Base-by-base conservation (phyloP, 1,284 basidiomycete species). In the Leccinum huronense region DNA sequence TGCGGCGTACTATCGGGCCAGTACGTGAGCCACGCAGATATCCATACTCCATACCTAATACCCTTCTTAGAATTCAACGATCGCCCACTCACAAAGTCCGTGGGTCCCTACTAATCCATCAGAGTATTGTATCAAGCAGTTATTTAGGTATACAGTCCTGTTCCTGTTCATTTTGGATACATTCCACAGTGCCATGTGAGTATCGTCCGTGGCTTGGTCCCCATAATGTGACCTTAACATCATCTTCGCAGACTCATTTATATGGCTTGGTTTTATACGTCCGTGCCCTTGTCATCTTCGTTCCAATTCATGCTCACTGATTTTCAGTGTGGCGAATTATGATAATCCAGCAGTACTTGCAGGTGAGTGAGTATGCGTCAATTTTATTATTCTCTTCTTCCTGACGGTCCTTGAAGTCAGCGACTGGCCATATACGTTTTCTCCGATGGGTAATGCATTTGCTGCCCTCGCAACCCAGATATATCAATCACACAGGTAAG, bases 381-480 rank as follows among this genome's bases (percentile, higher is more conserved):
- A 23, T 6, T 34, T 23, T 19, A 30, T 8, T 11, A 8, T 23
- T 11, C 23, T 9, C 7, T 19, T 38, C 23, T 9, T 57, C 5
- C 14, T 31, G 14, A 57, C 14, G 6, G 13, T 38, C 5, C 34
- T 23, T 10, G 1, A n/a, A 57, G 56, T 57, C 11, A 23, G n/a
- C 14, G 33, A 19, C 5, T 57, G 56, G 56, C 33, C 56, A 38
- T 57, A 36, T 16, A 27, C n/a, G 1, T 38, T 57, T 57, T 36
- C 56, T 13, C 56, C 56, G 5, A 27, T 57, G 19, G n/a, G 33
- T 3, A 36, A 19, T 23, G 56, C 33, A 2, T 23, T 57, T 27
- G 33, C 56, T 57, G 56, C 56, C 56, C 23, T 57, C n/a, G 34
- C 16, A n/a, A 57, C 56, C 13, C 56, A 57, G 27, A 23, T 57